These are phyloP conservation scores for Acaromyces ingoldii DNA, from an alignment of 1,284 basidiomycete genomes.

Conservation along the genomic window DNA sequence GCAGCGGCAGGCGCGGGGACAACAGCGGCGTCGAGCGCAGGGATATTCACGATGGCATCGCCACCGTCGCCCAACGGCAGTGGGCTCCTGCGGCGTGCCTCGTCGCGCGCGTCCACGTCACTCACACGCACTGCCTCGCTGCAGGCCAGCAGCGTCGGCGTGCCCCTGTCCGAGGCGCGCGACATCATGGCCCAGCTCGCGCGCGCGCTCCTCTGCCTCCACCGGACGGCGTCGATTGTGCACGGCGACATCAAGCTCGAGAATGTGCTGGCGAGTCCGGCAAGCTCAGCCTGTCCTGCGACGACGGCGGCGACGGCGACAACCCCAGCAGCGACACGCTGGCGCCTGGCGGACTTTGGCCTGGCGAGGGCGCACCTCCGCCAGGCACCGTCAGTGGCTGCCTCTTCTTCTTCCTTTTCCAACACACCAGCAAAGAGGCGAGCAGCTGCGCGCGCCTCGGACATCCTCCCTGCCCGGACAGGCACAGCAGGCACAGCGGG, in stretches of 20 bases:
- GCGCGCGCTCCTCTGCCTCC: constrained; percentile 76
- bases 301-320: neutral
- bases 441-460: too few relatives aligned
- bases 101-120: too few relatives aligned
- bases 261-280: constrained; percentile 66
- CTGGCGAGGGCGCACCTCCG: constrained; percentile 60
- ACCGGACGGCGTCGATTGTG: constrained; percentile 65
- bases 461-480: too few relatives aligned
- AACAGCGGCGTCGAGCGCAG: neutral
- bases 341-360: constrained; percentile 70
- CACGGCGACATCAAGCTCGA: constrained; percentile 78
- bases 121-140: too few relatives aligned
- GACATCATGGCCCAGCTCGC: constrained; percentile 88
- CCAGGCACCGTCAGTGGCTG: too few relatives aligned
- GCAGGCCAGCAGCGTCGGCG: constrained; percentile 22
- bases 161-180: constrained; percentile 58
- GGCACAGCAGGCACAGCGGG: too few relatives aligned
- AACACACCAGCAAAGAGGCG: too few relatives aligned
- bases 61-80: neutral
- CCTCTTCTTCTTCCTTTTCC: too few relatives aligned
- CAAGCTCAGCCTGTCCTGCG: neutral
- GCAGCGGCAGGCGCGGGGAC: too few relatives aligned
- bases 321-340: constrained; percentile 12
- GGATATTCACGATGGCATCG: neutral
- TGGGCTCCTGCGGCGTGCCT: constrained; percentile 16